A percentile compares a stretch with the other conserved stretches of the same genome.
Conservation (phyloP, 768 basidiomycete species). For the Pleurotus giganteus region DNA sequence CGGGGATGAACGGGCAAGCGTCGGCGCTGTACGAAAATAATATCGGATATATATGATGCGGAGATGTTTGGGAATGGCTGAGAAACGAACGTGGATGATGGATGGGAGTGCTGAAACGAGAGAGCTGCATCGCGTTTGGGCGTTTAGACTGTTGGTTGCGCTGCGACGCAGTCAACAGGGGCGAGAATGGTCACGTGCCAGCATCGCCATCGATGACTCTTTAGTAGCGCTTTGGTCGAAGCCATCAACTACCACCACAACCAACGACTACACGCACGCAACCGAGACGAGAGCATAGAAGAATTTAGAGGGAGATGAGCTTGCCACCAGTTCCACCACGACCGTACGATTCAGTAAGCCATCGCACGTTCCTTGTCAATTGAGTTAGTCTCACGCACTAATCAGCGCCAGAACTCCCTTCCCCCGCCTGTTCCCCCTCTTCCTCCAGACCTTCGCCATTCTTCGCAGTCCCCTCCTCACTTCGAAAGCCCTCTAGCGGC, state of each 20-base stretch:
- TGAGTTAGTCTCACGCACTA: constrained; percentile 12
- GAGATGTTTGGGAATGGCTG: no score
- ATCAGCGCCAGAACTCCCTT: constrained; percentile 12
- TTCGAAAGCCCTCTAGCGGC: constrained; percentile 58
- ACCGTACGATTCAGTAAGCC: constrained; percentile 17
- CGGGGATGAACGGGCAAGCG: no score
- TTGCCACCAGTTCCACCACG: constrained; percentile 28
- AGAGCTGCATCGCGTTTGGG: no score
- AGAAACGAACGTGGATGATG: no score
- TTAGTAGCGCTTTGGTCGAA: not conserved
- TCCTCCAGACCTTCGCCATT: constrained; percentile 36
- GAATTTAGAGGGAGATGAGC: not conserved
- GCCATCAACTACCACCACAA: no score
- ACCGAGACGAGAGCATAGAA: no score
- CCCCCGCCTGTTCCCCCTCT: constrained; percentile 52
- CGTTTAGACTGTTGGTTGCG: no score
- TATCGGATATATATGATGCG: no score
- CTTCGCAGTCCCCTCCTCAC: constrained; percentile 39
- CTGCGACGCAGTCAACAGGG: no score
- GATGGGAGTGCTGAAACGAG: no score
- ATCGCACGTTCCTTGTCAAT: not conserved
- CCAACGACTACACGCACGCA: no score
- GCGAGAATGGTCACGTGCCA: not conserved
- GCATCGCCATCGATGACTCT: constrained; percentile 1
- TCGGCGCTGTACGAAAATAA: no score